Conservation (phyloP, 768 basidiomycete species). For the Suillus lakei region DNA sequence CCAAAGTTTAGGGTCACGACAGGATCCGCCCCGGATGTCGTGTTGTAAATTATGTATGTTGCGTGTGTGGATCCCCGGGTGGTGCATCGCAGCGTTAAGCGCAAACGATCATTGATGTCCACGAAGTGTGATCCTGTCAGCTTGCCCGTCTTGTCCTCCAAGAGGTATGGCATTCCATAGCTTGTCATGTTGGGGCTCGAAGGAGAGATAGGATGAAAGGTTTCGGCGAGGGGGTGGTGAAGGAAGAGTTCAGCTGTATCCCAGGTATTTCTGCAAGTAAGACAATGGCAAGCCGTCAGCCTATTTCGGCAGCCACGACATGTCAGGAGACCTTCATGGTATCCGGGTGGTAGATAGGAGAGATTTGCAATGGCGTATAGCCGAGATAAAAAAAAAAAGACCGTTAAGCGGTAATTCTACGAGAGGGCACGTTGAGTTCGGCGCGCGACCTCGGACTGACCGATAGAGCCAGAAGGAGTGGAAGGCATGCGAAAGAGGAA, state of each 20-base stretch:
- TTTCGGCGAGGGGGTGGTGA: constrained; percentile 9
- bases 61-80: constrained; percentile 44
- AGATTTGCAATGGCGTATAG: constrained; percentile 20
- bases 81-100: constrained; percentile 53
- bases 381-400: constrained; percentile 22
- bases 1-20: constrained; percentile 58
- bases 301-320: constrained; percentile 28
- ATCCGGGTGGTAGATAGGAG: constrained; percentile 21
- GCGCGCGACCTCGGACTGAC: constrained; percentile 15
- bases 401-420: constrained; percentile 15
- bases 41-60: constrained; percentile 59
- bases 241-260: constrained; percentile 4
- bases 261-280: constrained; percentile 29
- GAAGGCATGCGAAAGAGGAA: constrained; percentile 23
- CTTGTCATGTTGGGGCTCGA: constrained; percentile 37
- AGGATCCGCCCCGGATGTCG: constrained; percentile 29
- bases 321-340: constrained; percentile 21
- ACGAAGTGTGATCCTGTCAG: constrained; percentile 60
- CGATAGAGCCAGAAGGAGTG: constrained; percentile 12
- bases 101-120: constrained; percentile 67
- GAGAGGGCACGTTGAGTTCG: constrained; percentile 21
- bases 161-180: constrained; percentile 63
- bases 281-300: constrained; percentile 16
- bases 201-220: constrained; percentile 14
- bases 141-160: constrained; percentile 65